Evolutionary conservation across 78 protist genomes (phyloP).

Genomic region (Cavenderia fasciculata): DNA sequence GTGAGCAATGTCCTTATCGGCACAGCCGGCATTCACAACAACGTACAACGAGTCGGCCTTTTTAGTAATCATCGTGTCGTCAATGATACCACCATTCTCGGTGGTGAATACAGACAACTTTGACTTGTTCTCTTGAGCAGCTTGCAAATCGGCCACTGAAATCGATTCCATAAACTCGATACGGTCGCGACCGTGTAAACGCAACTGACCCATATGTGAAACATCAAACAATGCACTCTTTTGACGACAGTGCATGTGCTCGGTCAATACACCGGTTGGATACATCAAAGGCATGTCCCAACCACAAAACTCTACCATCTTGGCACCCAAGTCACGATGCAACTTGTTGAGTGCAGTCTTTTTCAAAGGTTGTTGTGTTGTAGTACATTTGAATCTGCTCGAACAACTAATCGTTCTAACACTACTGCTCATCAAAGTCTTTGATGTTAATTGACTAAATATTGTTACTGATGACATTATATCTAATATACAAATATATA

Average conservation of each 20-base stretch:
- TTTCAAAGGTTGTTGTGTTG: slow-evolving; percentile 12
- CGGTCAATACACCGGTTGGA: slow-evolving; percentile 70
- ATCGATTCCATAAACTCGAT: slow-evolving; percentile 89
- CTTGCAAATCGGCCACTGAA: slow-evolving; percentile 81
- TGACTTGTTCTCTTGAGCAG: slow-evolving; percentile 19
- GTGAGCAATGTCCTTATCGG: slow-evolving; percentile 93
- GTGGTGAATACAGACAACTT: slow-evolving; percentile 82
- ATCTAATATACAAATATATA: background rate
- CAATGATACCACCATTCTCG: slow-evolving; percentile 96
- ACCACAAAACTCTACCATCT: slow-evolving; percentile 95
- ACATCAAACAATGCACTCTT: slow-evolving; percentile 94
- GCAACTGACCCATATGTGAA: slow-evolving; percentile 97
- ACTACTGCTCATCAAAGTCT: background rate
- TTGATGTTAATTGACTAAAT: background rate
- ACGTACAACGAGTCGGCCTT: slow-evolving; percentile 84
- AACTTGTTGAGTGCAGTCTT: slow-evolving; percentile 89
- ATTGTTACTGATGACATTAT: background rate
- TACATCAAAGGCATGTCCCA: slow-evolving; percentile 95
- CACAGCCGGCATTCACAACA: slow-evolving; percentile 97
- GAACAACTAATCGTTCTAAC: background rate
- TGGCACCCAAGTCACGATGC: slow-evolving; percentile 90
- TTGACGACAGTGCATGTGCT: slow-evolving; percentile 85
- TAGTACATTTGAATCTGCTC: background rate
- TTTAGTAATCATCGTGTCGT: slow-evolving; percentile 93
- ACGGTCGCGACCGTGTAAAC: slow-evolving; percentile 90